Base-by-base conservation (phyloP, 805 yeast species). In the Yamadazyma takamatsuzukensis region DNA sequence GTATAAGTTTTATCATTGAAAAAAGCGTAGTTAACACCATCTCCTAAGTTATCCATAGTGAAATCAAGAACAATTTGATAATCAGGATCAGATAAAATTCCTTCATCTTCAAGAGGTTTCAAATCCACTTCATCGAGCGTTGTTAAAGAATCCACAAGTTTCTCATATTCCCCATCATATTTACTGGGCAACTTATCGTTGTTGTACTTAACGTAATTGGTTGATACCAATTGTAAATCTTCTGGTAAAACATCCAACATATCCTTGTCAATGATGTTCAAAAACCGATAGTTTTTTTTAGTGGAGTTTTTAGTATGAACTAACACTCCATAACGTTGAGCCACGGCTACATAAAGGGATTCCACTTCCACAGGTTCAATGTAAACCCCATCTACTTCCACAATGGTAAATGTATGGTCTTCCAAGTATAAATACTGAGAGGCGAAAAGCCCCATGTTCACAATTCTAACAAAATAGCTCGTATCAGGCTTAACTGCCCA, bases 11-110 rank as follows among this genome's bases (percentile, higher is more conserved):
- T 69, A 55, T 86, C 82, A 71, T 90, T 89, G 81, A 90, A 87
- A 66, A 90, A 83, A n/a, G 97, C 97, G 56, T 93, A 93, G 68
- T 88, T 88, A 42, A 81, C 70, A 68, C 98, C 98, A 59, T 87
- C 68, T 30, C 71, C 73, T 60, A 93, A 70, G 69, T 86, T 85
- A 57, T 82, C 80, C 97, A 93, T 88, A 17, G 61, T 56, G 37
- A 93, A 89, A 47, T 78, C 78, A 32, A 93, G 66, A n/a, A 76
- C 70, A 49, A 88, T 70, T 36, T 68, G 68, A 45, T 72, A 68
- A 54, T 86, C 95, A 10, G 89, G 78, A 15, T 82, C 85, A 27
- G 74, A 83, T 23, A 61, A 68, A 18, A 75, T 49, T 36, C 72
- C 78, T n/a, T 30, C 47, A 27, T 50, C 49, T 21, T 32, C 37